Base-by-base conservation (phyloP, 2,329 filamentous ascomycete genomes). In the Hypoxylon sp. region DNA sequence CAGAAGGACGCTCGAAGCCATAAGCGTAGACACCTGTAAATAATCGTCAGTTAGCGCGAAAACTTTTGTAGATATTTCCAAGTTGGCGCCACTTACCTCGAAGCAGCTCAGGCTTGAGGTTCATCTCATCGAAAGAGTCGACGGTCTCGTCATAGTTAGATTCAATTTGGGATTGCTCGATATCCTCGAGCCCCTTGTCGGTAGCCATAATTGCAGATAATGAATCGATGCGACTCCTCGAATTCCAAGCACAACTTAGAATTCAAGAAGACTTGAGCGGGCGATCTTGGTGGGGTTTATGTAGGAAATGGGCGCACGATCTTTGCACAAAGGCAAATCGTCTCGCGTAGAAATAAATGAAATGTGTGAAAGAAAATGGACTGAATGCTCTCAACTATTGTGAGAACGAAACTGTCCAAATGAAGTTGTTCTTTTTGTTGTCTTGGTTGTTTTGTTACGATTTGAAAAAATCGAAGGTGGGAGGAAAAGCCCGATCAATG, bases 71-170 rank as follows among this genome's bases (percentile, higher is more conserved):
- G 70, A 72, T 72, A 75, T 63, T 57, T 76, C 68, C 66, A 61
- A 50, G 70, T 37, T 67, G 58, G 51, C 48, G 67, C 62, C 66
- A 69, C 87, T 84, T 87, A 91, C 90, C 96, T 86, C 96, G 94
- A 82, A 99, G 94, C 81, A 99, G 92, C 88, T 99, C 96, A 74
- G 94, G 82, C 90, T 97, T 97, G 80, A 99, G 90, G 86, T 91
- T 91, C 96, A 99, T 99, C 79, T 94, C 89, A 86, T 99, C 96
- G 86, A 99, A 99, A 71, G 94, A 97, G 86, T 99, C 97, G 85
- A 96, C 95, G 80, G 95, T 94, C 90, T 98, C 94, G 90, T 99
- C 96, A 88, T 98, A 99, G 93, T 99, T 99, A 82, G 94, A 97
- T 90, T 99, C 97, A 89, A 99, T 99, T 88, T 97, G 94, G 85